A percentile compares a stretch with the other conserved stretches of the same genome.
Conservation (phyloP, 768 basidiomycete genomes). For the Mycena olivaceomarginata region DNA sequence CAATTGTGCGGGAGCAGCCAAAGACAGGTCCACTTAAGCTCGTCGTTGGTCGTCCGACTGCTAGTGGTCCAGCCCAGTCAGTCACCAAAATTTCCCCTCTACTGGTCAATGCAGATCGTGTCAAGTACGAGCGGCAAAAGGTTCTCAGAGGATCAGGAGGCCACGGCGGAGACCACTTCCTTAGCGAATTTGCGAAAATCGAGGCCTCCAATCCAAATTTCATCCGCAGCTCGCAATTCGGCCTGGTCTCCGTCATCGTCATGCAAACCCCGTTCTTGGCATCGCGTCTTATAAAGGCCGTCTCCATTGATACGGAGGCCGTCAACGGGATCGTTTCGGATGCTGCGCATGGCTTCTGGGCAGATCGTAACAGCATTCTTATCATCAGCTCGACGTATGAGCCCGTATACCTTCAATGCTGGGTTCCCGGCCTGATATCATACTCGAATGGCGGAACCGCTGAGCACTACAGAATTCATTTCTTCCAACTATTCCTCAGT, state of each 20-base stretch:
- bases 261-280: constrained; percentile 20
- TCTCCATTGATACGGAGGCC: too few relatives aligned
- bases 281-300: not conserved
- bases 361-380: constrained; percentile 27
- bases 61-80: constrained; percentile 15
- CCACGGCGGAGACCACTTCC: not conserved
- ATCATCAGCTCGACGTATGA: constrained; percentile 49
- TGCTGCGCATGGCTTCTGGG: not conserved
- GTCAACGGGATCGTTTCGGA: not conserved
- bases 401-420: constrained; percentile 44
- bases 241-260: constrained; percentile 13
- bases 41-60: constrained; percentile 44
- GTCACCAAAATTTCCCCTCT: constrained; percentile 41
- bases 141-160: constrained; percentile 7
- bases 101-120: constrained; percentile 37
- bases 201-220: not conserved
- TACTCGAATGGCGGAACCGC: constrained; percentile 56
- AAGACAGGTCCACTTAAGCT: constrained; percentile 40
- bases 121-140: constrained; percentile 43
- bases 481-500: constrained; percentile 50
- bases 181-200: constrained; percentile 20
- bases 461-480: constrained; percentile 55
- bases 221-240: constrained; percentile 1
- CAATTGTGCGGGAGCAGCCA: constrained; percentile 40
- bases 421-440: constrained; percentile 55